phyloP scores from a whole-genome alignment of 805 yeast genomes.

The Pichia thaimueangensis region DNA sequence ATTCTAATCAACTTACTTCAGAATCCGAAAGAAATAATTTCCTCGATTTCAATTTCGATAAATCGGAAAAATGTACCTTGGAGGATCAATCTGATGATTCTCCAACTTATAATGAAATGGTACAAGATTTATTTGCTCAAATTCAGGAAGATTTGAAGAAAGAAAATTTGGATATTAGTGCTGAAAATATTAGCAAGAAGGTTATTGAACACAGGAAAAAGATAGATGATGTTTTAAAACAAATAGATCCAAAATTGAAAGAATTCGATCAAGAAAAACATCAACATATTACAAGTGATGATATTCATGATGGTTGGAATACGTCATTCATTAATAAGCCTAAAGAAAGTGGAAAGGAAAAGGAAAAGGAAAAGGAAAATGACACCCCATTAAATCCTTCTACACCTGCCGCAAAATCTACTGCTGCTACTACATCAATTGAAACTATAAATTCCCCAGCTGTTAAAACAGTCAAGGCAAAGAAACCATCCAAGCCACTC shows the following conservation, averaged over 20 bases:
- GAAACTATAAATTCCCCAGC: slow-evolving; percentile 15
- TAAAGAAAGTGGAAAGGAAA: not conserved
- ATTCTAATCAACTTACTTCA: slow-evolving; percentile 32
- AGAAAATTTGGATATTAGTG: slow-evolving; percentile 39
- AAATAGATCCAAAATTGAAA: slow-evolving; percentile 60
- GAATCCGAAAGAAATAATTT: slow-evolving; percentile 33
- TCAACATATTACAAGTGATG: slow-evolving; percentile 79
- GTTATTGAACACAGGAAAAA: slow-evolving; percentile 59
- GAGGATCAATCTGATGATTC: slow-evolving; percentile 31
- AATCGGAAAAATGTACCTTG: slow-evolving; percentile 43
- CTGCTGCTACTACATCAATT: not conserved
- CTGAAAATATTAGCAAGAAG: slow-evolving; percentile 33
- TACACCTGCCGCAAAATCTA: not conserved
- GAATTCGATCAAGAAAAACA: slow-evolving; percentile 65
- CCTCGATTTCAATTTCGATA: slow-evolving; percentile 49
- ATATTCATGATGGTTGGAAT: slow-evolving; percentile 87
- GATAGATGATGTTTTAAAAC: slow-evolving; percentile 57
- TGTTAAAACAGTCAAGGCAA: slow-evolving; percentile 12
- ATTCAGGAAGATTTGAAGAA: slow-evolving; percentile 53
- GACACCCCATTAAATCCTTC: too few species aligned
- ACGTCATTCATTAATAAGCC: slow-evolving; percentile 67
- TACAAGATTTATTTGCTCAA: slow-evolving; percentile 81
- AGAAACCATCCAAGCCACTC: slow-evolving; percentile 28
- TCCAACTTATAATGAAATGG: slow-evolving; percentile 84
- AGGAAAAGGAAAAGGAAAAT: not conserved